A percentile compares a stretch with the other conserved stretches of the same genome.
phyloP scores from a whole-genome alignment of 2,329 filamentous ascomycete genomes.

The Ascochyta pisi region DNA sequence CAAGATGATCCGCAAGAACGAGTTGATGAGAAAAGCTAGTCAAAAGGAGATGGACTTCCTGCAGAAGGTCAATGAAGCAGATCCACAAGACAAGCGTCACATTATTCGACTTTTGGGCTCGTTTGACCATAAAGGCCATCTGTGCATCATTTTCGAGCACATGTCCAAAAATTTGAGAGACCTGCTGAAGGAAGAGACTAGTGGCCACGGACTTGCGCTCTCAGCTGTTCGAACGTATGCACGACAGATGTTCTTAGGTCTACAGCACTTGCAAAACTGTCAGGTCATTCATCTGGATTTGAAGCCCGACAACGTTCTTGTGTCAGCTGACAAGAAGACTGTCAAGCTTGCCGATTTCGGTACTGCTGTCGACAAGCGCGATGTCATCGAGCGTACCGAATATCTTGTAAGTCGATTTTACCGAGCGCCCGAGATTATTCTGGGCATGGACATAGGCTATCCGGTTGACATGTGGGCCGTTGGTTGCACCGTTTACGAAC shows the following conservation, averaged over 20 bases:
- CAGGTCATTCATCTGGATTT: constrained; percentile 95
- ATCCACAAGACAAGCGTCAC: constrained; percentile 89
- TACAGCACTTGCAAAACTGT: constrained; percentile 87
- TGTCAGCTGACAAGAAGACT: constrained; percentile 61
- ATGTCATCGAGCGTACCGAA: constrained; percentile 84
- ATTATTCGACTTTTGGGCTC: constrained; percentile 84
- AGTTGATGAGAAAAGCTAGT: constrained; percentile 89
- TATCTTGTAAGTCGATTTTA: constrained; percentile 98
- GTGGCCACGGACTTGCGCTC: constrained; percentile 87
- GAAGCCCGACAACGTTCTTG: constrained; percentile 97
- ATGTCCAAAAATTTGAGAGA: constrained; percentile 84
- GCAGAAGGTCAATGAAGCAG: constrained; percentile 82
- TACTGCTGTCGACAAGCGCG: constrained; percentile 89
- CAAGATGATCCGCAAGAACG: constrained; percentile 98
- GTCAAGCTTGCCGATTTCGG: constrained; percentile 97
- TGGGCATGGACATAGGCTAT: constrained; percentile 95
- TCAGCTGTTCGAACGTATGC: constrained; percentile 87
- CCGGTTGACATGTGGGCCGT: constrained; percentile 98
- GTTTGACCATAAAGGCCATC: constrained; percentile 93
- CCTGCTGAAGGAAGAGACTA: constrained; percentile 84
- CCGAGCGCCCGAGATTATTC: constrained; percentile 92
- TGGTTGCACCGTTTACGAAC: constrained; percentile 93
- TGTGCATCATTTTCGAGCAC: constrained; percentile 98
- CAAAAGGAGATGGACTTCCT: constrained; percentile 94
- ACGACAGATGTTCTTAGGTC: constrained; percentile 89